Base-by-base conservation (phyloP, 2,329 filamentous ascomycete species). In the Aspergillus hiratsukae region DNA sequence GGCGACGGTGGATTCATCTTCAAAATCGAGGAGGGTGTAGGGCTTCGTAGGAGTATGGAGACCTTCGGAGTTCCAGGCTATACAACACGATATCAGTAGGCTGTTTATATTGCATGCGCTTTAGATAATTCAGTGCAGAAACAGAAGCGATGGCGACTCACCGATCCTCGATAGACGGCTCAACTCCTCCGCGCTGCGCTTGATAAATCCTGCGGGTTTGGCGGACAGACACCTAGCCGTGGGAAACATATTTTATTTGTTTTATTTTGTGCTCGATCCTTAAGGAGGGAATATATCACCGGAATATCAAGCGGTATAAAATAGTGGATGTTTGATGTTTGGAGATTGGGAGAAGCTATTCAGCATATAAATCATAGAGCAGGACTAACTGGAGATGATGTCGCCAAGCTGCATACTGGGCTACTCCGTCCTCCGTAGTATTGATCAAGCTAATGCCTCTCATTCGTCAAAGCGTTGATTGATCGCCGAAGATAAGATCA, bases 141-240 rank as follows among this genome's bases (percentile, higher is more conserved):
- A n/a, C n/a, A 50, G 17, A 49, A 40, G 49, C 35, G n/a, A 45
- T 17, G 40, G 52, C 51, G 48, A 64, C 70, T 40, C 69, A 84
- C 82, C 81, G 58, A 82, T 79, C 60, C 70, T 77, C 48, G 83
- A 80, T 54, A 83, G 75, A 28, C 82, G 78, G 59, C 80, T 79
- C 62, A 86, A 75, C 67, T 87, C 83, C 48, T 84, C 81, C 53
- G 85, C 69, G 58, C 81, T 86, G 51, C 83, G 79, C 62, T 77
- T 80, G 66, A 83, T 70, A 72, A 87, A 86, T 53, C 83, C 81
- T 9, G 67, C 55, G 14, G 72, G 67, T 57, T 72, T 72, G 9
- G 72, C 68, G 48, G 73, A 70, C 54, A 77, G 61, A 52, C 73
- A 72, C 52, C 69, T 65, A 29, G 69, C 66, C 14, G 75, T 76